These are phyloP conservation scores for Falciphora oryzae DNA, from an alignment of 2,329 filamentous ascomycete species.

Conservation along the genomic window DNA sequence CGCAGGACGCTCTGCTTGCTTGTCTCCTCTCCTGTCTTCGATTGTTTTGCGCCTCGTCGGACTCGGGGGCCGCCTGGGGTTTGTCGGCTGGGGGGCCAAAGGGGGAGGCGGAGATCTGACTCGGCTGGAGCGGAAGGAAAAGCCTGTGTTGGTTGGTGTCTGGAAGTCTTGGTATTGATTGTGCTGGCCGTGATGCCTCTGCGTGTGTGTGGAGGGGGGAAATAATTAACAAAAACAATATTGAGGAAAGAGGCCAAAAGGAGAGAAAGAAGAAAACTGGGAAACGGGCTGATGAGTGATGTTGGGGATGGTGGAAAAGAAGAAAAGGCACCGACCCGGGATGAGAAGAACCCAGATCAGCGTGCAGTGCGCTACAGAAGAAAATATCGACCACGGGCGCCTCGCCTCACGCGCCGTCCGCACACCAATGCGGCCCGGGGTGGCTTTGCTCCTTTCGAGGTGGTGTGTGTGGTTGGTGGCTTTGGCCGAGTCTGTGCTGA, in stretches of 20 bases:
- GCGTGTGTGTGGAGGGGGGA: no score
- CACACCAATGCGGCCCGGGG: neutral
- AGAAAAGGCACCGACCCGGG: neutral
- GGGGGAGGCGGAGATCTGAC: neutral
- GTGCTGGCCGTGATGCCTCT: no score
- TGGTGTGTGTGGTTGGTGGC: slow-evolving; percentile 4
- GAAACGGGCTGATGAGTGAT: neutral
- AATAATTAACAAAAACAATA: neutral
- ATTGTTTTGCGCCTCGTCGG: neutral
- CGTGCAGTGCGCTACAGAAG: no score
- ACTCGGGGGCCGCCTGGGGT: neutral
- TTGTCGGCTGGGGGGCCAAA: neutral
- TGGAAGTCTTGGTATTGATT: neutral
- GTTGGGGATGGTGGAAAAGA: neutral
- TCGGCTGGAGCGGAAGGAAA: neutral
- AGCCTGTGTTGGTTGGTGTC: neutral
- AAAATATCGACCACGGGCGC: no score
- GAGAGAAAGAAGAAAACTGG: neutral
- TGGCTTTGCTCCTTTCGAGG: neutral
- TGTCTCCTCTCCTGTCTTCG: neutral
- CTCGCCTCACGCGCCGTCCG: neutral
- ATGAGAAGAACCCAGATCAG: neutral
- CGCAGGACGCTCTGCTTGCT: neutral
- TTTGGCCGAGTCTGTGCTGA: neutral
- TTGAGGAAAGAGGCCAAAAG: neutral